Percentiles rank a stretch among this genome's conserved stretches.
Conservation (phyloP, 495 filamentous ascomycete genomes). For the Xylona heveae region DNA sequence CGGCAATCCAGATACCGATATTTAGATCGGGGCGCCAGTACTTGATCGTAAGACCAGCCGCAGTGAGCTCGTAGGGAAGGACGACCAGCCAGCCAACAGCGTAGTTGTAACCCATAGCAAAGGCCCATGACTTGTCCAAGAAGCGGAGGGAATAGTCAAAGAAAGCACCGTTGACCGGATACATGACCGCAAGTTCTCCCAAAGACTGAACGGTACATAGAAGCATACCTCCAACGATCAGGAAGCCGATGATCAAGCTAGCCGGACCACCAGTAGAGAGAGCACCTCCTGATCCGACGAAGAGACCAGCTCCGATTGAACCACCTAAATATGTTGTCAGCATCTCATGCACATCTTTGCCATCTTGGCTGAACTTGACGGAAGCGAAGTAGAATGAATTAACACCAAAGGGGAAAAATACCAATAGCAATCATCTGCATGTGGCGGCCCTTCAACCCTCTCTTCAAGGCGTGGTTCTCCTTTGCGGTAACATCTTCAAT, state of each 20-base stretch:
- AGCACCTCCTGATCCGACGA: slow-evolving; percentile 36
- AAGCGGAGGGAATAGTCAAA: slow-evolving; percentile 37
- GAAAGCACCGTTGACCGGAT: slow-evolving; percentile 32
- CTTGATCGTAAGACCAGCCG: slow-evolving; percentile 1
- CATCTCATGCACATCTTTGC: too few species aligned
- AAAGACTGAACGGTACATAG: slow-evolving; percentile 37
- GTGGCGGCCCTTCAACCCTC: too few species aligned
- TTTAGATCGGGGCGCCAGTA: slow-evolving; percentile 23
- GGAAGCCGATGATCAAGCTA: slow-evolving; percentile 45
- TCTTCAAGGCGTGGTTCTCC: too few species aligned
- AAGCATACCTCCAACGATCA: slow-evolving; percentile 34
- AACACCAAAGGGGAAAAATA: too few species aligned
- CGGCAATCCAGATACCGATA: slow-evolving; percentile 38
- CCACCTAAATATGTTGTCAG: too few species aligned
- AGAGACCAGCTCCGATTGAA: too few species aligned
- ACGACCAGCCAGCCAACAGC: slow-evolving; percentile 3
- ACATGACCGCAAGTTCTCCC: slow-evolving; percentile 41
- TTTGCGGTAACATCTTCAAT: too few species aligned
- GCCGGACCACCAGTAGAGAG: slow-evolving; percentile 49
- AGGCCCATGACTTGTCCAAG: slow-evolving; percentile 29
- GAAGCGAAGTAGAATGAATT: too few species aligned
- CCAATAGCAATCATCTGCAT: too few species aligned
- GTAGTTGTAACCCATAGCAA: slow-evolving; percentile 4
- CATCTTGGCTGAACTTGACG: too few species aligned
- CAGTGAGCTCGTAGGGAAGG: slow-evolving; percentile 4